Evolutionary conservation across 805 yeast species (phyloP).

Genomic region (Kazachstania viticola): DNA sequence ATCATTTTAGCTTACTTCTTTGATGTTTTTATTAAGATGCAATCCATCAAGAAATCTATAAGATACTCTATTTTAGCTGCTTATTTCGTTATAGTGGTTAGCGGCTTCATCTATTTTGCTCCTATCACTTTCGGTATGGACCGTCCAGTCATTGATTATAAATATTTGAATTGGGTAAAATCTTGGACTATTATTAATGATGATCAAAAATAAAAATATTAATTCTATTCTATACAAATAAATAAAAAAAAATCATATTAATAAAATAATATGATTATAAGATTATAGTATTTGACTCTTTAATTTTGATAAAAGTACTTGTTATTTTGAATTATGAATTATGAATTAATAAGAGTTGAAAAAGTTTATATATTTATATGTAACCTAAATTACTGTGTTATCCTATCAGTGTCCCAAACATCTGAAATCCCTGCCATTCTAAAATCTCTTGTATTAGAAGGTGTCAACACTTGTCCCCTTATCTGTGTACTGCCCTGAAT

Average conservation of each 20-base stretch:
- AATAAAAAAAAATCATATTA: too few species aligned
- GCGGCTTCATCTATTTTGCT: constrained; percentile 47
- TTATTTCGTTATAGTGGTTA: constrained; percentile 35
- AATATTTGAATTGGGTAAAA: constrained; percentile 36
- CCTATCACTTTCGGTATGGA: constrained; percentile 62
- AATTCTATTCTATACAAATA: too few species aligned
- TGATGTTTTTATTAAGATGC: constrained; percentile 30
- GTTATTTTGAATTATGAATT: too few species aligned
- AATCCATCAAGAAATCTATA: constrained; percentile 9
- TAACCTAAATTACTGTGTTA: constrained; percentile 26
- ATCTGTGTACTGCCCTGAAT: constrained; percentile 24
- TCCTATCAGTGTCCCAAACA: constrained; percentile 22
- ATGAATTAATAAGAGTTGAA: too few species aligned
- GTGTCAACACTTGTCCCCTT: constrained; percentile 18
- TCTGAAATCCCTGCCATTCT: constrained; percentile 17
- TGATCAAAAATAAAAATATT: not conserved
- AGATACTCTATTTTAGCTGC: constrained; percentile 31
- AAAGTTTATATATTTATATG: too few species aligned
- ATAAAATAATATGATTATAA: too few species aligned
- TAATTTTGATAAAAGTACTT: not conserved
- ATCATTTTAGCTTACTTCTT: constrained; percentile 43
- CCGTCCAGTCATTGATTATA: constrained; percentile 32
- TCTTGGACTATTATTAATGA: constrained; percentile 34
- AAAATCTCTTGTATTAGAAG: constrained; percentile 22
- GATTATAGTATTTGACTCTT: not conserved